Conservation (phyloP, 148 eudicot genomes). For the Camellia japonica region DNA sequence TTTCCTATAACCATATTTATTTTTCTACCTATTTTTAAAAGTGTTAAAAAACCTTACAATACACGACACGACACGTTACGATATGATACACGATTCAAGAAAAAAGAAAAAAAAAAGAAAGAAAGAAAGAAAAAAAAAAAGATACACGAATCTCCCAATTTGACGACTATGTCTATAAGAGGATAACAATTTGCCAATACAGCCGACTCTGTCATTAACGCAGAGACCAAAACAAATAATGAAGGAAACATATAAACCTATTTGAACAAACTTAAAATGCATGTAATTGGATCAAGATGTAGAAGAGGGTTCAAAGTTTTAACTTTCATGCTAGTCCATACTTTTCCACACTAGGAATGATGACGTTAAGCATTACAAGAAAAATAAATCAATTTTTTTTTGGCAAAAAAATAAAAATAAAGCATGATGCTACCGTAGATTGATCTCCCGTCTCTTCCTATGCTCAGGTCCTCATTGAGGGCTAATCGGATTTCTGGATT, state of each 20-base stretch:
- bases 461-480: conserved; percentile 75
- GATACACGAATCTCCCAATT: no score
- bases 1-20: no score
- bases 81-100: no score
- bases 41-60: no score
- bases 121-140: no score
- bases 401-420: conserved; percentile 5
- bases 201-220: background rate
- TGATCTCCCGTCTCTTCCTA: conserved; percentile 68
- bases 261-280: background rate
- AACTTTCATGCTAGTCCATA: background rate
- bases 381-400: no score
- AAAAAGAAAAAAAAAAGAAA: no score
- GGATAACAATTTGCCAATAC: background rate
- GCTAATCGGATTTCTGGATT: conserved; percentile 90
- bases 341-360: background rate
- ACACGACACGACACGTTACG: no score
- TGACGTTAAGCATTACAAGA: background rate
- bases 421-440: conserved; percentile 48
- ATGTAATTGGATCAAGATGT: background rate
- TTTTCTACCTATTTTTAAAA: no score
- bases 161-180: background rate
- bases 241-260: conserved; percentile 1
- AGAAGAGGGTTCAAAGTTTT: background rate
- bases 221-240: conserved; percentile 9